Conservation (phyloP, 805 yeast genomes). For the Suhomyces xylopsoci region DNA sequence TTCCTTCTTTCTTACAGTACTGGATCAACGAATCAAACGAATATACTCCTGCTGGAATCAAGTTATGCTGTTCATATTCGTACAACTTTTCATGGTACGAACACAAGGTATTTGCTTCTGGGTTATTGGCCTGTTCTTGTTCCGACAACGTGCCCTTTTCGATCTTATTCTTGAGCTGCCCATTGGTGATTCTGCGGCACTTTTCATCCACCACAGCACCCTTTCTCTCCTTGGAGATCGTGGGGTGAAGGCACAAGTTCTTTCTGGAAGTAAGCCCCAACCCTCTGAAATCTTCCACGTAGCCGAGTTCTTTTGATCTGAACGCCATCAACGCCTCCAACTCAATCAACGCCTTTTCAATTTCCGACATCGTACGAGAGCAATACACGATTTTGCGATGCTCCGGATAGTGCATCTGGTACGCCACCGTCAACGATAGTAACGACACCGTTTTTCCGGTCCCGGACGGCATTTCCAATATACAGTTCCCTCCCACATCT, state of each 20-base stretch:
- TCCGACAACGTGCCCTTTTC: conserved; percentile 50
- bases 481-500: conserved; percentile 96
- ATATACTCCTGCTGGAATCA: conserved; percentile 90
- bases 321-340: conserved; percentile 83
- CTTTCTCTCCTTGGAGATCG: conserved; percentile 79
- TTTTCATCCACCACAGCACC: conserved; percentile 94
- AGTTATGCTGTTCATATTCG: conserved; percentile 81
- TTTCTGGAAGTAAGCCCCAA: conserved; percentile 92
- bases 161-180: conserved; percentile 68
- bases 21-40: conserved; percentile 82
- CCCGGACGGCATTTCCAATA: conserved; percentile 98
- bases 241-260: conserved; percentile 88
- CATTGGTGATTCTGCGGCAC: conserved; percentile 92
- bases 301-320: conserved; percentile 79
- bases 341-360: conserved; percentile 94
- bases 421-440: conserved; percentile 87
- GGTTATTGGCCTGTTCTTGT: conserved; percentile 42
- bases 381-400: conserved; percentile 93
- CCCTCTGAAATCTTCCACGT: conserved; percentile 87
- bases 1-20: conserved; percentile 73
- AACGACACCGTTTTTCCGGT: conserved; percentile 96
- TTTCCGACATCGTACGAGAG: conserved; percentile 99
- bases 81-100: conserved; percentile 88
- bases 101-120: conserved; percentile 51
- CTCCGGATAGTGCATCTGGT: conserved; percentile 93